phyloP scores from a whole-genome alignment of 2,329 filamentous ascomycete species.

The Clonostachys sp. region DNA sequence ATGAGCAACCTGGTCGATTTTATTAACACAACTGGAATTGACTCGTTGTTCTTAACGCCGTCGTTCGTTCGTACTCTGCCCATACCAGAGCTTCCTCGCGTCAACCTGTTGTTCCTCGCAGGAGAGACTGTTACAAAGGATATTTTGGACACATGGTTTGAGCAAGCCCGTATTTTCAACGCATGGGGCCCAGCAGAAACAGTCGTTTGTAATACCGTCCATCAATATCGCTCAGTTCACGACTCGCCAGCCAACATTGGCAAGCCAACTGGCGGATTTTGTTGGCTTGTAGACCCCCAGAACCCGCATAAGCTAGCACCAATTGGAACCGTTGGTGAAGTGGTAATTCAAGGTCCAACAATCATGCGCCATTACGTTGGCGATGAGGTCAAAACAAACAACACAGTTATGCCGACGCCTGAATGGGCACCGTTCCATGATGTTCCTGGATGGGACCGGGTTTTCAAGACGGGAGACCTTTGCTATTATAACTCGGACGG shows the following conservation, averaged over 20 bases:
- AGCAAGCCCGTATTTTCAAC: conserved; percentile 3
- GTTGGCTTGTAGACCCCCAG: conserved; percentile 10
- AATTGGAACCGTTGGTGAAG: conserved; percentile 15
- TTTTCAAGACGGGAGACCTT: conserved; percentile 9
- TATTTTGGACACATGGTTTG: conserved; percentile 5
- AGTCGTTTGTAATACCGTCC: conserved; percentile 2
- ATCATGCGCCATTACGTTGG: conserved; percentile 43
- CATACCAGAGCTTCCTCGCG: neutral
- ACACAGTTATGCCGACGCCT: neutral
- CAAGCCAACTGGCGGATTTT: conserved; percentile 1
- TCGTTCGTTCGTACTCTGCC: neutral
- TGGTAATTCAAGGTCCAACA: conserved; percentile 21
- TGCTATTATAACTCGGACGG: conserved; percentile 1
- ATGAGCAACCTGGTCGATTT: conserved; percentile 22
- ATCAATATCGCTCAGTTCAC: conserved; percentile 1
- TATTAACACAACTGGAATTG: conserved; percentile 8
- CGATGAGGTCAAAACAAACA: conserved; percentile 15
- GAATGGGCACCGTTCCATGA: neutral
- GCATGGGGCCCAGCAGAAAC: conserved; percentile 5
- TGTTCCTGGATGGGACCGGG: neutral
- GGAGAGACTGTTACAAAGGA: conserved; percentile 6
- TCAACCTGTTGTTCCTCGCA: conserved; percentile 3
- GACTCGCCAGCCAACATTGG: conserved; percentile 2
- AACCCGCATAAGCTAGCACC: conserved; percentile 9
- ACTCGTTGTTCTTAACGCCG: conserved; percentile 10